Conservation (phyloP, 768 basidiomycete genomes). For the Pleurotus pulmonarius region DNA sequence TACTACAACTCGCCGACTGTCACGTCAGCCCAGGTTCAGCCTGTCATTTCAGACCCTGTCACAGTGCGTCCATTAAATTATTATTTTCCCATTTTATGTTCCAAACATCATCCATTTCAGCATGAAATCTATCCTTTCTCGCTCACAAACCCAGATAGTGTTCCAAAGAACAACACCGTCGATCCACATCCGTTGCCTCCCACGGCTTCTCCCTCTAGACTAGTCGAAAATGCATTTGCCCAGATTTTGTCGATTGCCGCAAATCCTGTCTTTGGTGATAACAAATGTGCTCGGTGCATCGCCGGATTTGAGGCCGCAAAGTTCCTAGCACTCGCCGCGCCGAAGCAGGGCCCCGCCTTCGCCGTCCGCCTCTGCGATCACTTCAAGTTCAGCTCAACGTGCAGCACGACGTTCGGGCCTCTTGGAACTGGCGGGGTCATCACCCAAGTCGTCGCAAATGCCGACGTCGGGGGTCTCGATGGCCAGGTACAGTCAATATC, state of each 20-base stretch:
- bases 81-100: neutral
- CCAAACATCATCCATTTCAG: constrained; percentile 24
- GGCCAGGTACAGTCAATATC: constrained; percentile 48
- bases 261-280: constrained; percentile 49
- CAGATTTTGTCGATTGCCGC: constrained; percentile 54
- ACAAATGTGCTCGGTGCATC: constrained; percentile 57
- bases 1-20: constrained; percentile 76
- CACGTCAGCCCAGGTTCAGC: constrained; percentile 70
- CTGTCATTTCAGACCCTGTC: constrained; percentile 72
- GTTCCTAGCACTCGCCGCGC: constrained; percentile 62
- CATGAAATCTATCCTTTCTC: constrained; percentile 52
- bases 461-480: constrained; percentile 69
- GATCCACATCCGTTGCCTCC: constrained; percentile 70
- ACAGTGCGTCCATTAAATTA: constrained; percentile 35
- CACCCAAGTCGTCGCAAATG: constrained; percentile 69
- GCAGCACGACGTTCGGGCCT: constrained; percentile 43
- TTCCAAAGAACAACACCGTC: constrained; percentile 53
- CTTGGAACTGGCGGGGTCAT: constrained; percentile 53
- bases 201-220: constrained; percentile 36
- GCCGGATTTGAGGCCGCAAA: constrained; percentile 61
- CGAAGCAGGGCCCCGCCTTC: constrained; percentile 54
- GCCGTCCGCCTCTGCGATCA: constrained; percentile 57
- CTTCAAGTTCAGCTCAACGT: constrained; percentile 50
- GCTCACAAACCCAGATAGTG: constrained; percentile 60
- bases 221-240: constrained; percentile 49